phyloP scores from a whole-genome alignment of 139 green algal species.

The Spirogloea muscicola region DNA sequence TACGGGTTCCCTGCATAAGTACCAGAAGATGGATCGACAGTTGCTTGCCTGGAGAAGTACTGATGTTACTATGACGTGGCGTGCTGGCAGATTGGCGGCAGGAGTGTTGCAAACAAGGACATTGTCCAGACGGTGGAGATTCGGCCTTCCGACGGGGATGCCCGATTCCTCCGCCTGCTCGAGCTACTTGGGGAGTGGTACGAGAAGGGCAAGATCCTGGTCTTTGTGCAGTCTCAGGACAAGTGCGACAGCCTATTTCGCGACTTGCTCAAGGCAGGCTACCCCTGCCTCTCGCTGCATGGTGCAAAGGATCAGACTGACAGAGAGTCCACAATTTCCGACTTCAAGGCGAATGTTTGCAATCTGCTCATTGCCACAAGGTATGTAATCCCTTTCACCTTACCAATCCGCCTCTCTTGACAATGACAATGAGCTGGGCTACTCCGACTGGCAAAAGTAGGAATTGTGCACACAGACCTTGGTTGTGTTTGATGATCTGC shows the following conservation, averaged over 20 bases:
- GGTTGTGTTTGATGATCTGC: too few relatives aligned
- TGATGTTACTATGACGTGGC: too few relatives aligned
- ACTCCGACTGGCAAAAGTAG: too few relatives aligned
- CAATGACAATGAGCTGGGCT: too few relatives aligned
- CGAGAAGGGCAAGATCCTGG: slow-evolving; percentile 60
- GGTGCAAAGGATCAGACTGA: slow-evolving; percentile 97
- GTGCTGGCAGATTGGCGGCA: slow-evolving; percentile 68
- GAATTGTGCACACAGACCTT: too few relatives aligned
- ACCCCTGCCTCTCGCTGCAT: slow-evolving; percentile 90
- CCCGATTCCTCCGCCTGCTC: slow-evolving; percentile 90
- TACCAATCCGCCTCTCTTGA: too few relatives aligned
- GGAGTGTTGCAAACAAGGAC: slow-evolving; percentile 87
- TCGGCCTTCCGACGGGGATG: slow-evolving; percentile 54
- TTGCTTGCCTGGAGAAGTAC: too few relatives aligned
- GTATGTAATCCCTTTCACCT: too few relatives aligned
- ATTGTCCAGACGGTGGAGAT: slow-evolving; percentile 90
- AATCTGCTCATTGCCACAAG: slow-evolving; percentile 72
- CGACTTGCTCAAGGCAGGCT: slow-evolving; percentile 79
- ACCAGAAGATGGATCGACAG: too few relatives aligned
- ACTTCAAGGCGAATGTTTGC: slow-evolving; percentile 93
- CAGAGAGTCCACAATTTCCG: slow-evolving; percentile 85
- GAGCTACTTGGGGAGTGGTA: slow-evolving; percentile 86
- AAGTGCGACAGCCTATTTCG: slow-evolving; percentile 88
- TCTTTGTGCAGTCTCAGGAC: slow-evolving; percentile 89
- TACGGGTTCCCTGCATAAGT: too few relatives aligned